Evolutionary conservation across 306 rosid genomes (phyloP).

Genomic region (barrel medic (Medicago truncatula)): MtrunA17r5.0-ANR NC_053049.1:44309501-44310000

Average conservation of each 20-base stretch:
- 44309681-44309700: slow-evolving; percentile 56
- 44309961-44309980: slow-evolving; percentile 25
- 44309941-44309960: slow-evolving; percentile 48
- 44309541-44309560: slow-evolving; percentile 36
- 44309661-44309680: slow-evolving; percentile 26
- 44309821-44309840: slow-evolving; percentile 55
- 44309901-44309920: slow-evolving; percentile 50
- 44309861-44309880: slow-evolving; percentile 53
- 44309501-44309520: slow-evolving; percentile 33
- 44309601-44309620: slow-evolving; percentile 57
- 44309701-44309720: slow-evolving; percentile 52
- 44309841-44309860: slow-evolving; percentile 54
- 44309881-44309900: slow-evolving; percentile 56
- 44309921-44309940: slow-evolving; percentile 42
- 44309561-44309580: slow-evolving; percentile 64
- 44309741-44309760: slow-evolving; percentile 58
- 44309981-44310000: slow-evolving; percentile 24
- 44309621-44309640: slow-evolving; percentile 49
- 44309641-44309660: slow-evolving; percentile 31
- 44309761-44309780: slow-evolving; percentile 63
- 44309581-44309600: slow-evolving; percentile 55
- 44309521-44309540: slow-evolving; percentile 25
- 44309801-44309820: slow-evolving; percentile 42
- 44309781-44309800: slow-evolving; percentile 59
- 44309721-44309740: slow-evolving; percentile 56